Percentiles rank a stretch among this genome's conserved stretches.
Evolutionary conservation across 2,329 filamentous ascomycete genomes (phyloP).

Genomic region (Xylariaceae sp.): DNA sequence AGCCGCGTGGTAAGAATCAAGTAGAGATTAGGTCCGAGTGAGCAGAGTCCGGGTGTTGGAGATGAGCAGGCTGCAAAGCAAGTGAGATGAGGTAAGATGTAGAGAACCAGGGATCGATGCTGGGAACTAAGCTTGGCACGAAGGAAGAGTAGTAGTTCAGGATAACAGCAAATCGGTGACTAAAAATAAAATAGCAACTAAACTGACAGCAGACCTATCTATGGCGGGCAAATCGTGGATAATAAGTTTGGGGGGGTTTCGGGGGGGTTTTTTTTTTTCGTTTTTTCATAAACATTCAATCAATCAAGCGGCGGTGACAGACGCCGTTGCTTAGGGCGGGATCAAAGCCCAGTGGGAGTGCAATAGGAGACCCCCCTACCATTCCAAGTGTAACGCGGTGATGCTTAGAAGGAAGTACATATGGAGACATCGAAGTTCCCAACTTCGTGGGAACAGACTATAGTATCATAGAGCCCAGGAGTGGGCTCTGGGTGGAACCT

Average conservation of each 20-base stretch:
- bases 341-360: constrained; percentile 37
- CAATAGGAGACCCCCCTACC: constrained; percentile 40
- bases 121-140: constrained; percentile 34
- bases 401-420: constrained; percentile 40
- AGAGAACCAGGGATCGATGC: constrained; percentile 29
- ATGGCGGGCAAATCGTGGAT: constrained; percentile 39
- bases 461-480: constrained; percentile 32
- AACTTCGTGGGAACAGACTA: constrained; percentile 38
- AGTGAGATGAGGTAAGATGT: constrained; percentile 35
- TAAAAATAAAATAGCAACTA: constrained; percentile 25
- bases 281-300: too few relatives aligned
- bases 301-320: constrained; percentile 43
- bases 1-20: constrained; percentile 14
- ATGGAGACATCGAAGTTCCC: constrained; percentile 38
- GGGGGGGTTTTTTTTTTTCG: too few relatives aligned
- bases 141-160: constrained; percentile 18
- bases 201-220: constrained; percentile 26
- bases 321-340: constrained; percentile 35
- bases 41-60: constrained; percentile 20
- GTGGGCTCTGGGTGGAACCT: constrained; percentile 37
- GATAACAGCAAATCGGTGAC: constrained; percentile 23
- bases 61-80: constrained; percentile 22
- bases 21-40: constrained; percentile 16
- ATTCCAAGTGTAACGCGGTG: constrained; percentile 42
- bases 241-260: constrained; percentile 43